These are phyloP conservation scores for Fusarium redolens DNA, from an alignment of 2,329 filamentous ascomycete species.

Conservation along the genomic window DNA sequence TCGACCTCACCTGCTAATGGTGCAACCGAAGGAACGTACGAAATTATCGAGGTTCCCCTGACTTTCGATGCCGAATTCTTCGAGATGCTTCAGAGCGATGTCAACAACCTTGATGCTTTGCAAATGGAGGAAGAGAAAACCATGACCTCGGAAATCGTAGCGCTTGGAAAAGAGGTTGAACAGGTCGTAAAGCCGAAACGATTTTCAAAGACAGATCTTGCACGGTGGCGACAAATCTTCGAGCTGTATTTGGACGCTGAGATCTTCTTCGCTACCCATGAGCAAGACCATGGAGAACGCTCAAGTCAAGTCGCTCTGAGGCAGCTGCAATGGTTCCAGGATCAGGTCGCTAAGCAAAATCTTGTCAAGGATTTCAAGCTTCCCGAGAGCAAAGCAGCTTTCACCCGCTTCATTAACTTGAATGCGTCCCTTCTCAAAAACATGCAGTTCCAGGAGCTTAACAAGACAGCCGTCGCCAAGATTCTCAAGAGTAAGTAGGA, in stretches of 20 bases:
- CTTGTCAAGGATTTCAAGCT: conserved; percentile 73
- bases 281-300: conserved; percentile 75
- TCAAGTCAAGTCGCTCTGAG: conserved; percentile 73
- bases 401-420: conserved; percentile 76
- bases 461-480: conserved; percentile 80
- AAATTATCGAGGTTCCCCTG: conserved; percentile 77
- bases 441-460: conserved; percentile 86
- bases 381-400: conserved; percentile 71
- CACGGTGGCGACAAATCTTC: conserved; percentile 83
- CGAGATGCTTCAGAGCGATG: conserved; percentile 76
- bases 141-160: conserved; percentile 71
- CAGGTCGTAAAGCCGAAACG: conserved; percentile 72
- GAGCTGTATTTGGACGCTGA: conserved; percentile 82
- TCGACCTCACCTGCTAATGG: not conserved
- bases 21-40: conserved; percentile 34
- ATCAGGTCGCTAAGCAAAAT: conserved; percentile 70
- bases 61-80: conserved; percentile 86
- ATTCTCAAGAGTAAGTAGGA: conserved; percentile 80
- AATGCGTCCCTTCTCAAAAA: conserved; percentile 83
- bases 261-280: conserved; percentile 84
- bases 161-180: conserved; percentile 73
- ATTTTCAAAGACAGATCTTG: conserved; percentile 74
- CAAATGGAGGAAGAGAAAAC: conserved; percentile 73
- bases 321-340: conserved; percentile 78
- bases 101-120: conserved; percentile 74